Base-by-base conservation (phyloP, 257 asterid species). In the Solanum etuberosum region DNA sequence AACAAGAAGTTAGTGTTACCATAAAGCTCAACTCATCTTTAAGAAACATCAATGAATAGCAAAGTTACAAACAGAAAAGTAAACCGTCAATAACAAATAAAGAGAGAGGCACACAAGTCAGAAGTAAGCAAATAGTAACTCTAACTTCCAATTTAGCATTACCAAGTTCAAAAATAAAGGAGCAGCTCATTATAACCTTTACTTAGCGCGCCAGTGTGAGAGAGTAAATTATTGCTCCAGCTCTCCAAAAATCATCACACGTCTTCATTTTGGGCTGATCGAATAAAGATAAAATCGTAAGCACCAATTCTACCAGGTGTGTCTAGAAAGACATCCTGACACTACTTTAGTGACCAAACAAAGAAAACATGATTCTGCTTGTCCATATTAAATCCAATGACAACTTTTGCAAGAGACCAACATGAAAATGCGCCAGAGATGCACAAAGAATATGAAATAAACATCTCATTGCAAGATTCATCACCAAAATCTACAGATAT, bases 251-350 rank as follows among this genome's bases (percentile, higher is more conserved):
- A 92, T 89, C 95, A 91, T 95, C 96, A 94, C 93, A 91, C 94
- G 89, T 94, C 97, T 91, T 93, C 98, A 94, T 89, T 93, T 96
- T 93, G 92, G 93, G 96, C 98, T 94, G 98, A 91, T 93, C 88
- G 88, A 91, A 91, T 91, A 81, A 90, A 87, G 87, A 90, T 86
- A 87, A 73, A 77, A 89, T 40, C 43, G 92, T 90, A 90, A 93
- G 94, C 92, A 84, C 86, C 71, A 61, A 48, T 70, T 40, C 32
- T 70, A 32, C 57, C 82, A 7, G 35, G 74, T 9, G 85, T 73
- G 59, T 27, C 51, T 85, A 42, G 83, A 71, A 23, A 85, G 35
- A 71, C 81, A 29, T 34, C 48, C 16, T n/a, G n/a, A 15, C 20
- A 65, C 65, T 65, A 18, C 54, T 67, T 37, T 5, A 35, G 87